phyloP scores from a whole-genome alignment of 2,329 filamentous ascomycete species.

The Dothidotthia symphoricarpi region DNA sequence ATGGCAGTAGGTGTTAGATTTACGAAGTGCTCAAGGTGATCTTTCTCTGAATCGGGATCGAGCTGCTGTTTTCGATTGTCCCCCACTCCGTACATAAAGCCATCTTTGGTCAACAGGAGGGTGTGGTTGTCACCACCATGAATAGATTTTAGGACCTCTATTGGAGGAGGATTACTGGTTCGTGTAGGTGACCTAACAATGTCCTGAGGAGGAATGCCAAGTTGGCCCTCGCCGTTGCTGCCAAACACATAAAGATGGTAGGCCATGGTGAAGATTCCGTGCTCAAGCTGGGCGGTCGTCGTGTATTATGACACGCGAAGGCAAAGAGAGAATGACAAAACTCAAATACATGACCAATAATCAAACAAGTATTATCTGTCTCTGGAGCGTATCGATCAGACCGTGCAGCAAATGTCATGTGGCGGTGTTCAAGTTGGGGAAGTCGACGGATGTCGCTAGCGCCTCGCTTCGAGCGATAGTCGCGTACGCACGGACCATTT shows the following conservation, averaged over 20 bases:
- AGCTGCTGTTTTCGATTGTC: constrained; percentile 54
- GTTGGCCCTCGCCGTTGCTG: constrained; percentile 54
- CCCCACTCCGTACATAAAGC: constrained; percentile 65
- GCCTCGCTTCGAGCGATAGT: constrained; percentile 10
- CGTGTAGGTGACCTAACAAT: constrained; percentile 26
- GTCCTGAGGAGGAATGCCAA: constrained; percentile 50
- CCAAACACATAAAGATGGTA: constrained; percentile 48
- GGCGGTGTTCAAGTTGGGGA: too few species aligned
- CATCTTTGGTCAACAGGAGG: constrained; percentile 62
- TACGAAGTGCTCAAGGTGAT: constrained; percentile 7
- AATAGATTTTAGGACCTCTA: constrained; percentile 37
- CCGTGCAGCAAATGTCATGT: too few species aligned
- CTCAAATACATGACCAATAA: too few species aligned
- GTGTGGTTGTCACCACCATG: constrained; percentile 84
- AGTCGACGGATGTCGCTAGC: constrained; percentile 8
- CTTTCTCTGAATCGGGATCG: constrained; percentile 14
- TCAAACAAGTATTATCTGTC: too few species aligned
- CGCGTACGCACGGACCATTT: constrained; percentile 14
- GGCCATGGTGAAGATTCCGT: constrained; percentile 9
- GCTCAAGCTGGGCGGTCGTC: background rate
- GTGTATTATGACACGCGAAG: too few species aligned
- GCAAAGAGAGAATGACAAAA: too few species aligned
- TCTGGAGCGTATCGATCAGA: too few species aligned
- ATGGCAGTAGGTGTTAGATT: constrained; percentile 1
- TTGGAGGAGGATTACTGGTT: constrained; percentile 3